These are phyloP conservation scores for Wickerhamomyces alni DNA, from an alignment of 805 yeast species.

Conservation along the genomic window DNA sequence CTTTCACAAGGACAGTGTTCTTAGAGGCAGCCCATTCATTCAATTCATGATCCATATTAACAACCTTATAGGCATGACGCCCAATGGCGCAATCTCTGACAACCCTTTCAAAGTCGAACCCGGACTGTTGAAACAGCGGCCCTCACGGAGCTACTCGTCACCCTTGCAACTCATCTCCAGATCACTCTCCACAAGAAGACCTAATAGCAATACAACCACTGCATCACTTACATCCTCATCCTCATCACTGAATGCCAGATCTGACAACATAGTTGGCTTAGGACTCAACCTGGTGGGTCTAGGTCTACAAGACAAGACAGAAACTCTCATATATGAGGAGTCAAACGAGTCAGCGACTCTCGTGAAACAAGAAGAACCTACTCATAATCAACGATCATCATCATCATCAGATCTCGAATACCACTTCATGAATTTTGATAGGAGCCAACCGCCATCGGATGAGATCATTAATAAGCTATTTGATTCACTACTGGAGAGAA, in stretches of 20 bases:
- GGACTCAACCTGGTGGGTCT: conserved; percentile 21
- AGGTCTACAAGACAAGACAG: conserved; percentile 8
- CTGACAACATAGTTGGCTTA: conserved; percentile 11
- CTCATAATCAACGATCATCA: background rate
- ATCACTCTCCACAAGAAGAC: background rate
- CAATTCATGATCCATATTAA: conserved; percentile 4
- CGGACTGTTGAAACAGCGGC: background rate
- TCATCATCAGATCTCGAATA: conserved; percentile 10
- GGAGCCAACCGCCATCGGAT: conserved; percentile 22
- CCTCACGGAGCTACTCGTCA: background rate
- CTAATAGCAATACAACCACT: background rate
- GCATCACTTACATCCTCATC: background rate
- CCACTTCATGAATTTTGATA: conserved; percentile 22
- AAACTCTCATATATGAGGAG: conserved; percentile 6
- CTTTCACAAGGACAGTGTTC: no score
- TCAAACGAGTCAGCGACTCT: background rate
- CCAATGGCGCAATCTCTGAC: conserved; percentile 2
- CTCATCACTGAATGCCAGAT: background rate
- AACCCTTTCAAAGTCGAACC: conserved; percentile 2
- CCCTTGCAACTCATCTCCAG: conserved; percentile 7
- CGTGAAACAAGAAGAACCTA: background rate
- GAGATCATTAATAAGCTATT: conserved; percentile 20
- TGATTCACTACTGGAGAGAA: conserved; percentile 10
- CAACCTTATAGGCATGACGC: conserved; percentile 7
- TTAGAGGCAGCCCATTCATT: background rate